A percentile compares a stretch with the other conserved stretches of the same genome.
Conservation (phyloP, 2,329 filamentous ascomycete species). For the Trichoderma atrobrunneum region DNA sequence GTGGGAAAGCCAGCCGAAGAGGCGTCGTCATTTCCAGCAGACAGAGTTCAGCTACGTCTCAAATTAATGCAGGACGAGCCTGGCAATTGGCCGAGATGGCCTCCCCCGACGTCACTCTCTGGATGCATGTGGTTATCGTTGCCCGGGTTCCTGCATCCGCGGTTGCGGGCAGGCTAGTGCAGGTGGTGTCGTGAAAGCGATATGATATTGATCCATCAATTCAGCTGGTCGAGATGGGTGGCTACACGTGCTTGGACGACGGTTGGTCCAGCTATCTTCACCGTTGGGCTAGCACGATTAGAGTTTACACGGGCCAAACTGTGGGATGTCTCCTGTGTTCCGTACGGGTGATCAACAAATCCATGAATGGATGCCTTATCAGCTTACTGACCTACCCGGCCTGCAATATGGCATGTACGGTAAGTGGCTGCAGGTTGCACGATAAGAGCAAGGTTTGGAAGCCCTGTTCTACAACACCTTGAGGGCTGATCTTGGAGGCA, state of each 20-base stretch:
- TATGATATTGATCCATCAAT: neutral
- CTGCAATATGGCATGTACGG: neutral
- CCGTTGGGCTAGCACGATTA: neutral
- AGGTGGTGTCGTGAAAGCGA: neutral
- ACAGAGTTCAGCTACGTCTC: conserved; percentile 18
- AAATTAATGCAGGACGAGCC: neutral
- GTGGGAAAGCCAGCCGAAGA: neutral
- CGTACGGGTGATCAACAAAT: neutral
- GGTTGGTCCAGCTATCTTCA: neutral
- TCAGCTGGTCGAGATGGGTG: neutral
- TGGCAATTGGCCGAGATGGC: neutral
- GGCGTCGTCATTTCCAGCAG: neutral
- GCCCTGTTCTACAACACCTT: neutral
- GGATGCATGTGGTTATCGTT: neutral
- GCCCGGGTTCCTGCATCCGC: conserved; percentile 9
- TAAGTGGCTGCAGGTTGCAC: neutral
- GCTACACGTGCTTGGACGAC: neutral
- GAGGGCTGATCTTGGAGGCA: neutral
- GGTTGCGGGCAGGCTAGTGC: neutral
- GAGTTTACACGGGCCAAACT: neutral
- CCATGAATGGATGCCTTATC: neutral
- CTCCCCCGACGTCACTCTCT: neutral
- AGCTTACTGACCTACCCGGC: neutral
- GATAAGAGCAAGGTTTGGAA: neutral
- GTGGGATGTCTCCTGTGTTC: neutral